Conservation (phyloP, 805 yeast species). For the Maudiozyma saulgeensis region DNA sequence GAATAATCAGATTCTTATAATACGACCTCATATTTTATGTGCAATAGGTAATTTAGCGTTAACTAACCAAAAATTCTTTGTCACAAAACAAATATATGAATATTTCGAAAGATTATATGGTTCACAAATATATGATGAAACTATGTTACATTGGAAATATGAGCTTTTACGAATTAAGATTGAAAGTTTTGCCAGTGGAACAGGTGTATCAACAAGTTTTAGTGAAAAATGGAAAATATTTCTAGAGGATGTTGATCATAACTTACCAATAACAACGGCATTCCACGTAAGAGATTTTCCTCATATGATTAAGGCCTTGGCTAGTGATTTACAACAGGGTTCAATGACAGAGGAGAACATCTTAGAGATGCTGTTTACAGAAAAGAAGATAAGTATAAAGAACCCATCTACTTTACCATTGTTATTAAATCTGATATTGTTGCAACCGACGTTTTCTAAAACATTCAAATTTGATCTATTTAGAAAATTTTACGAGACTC, state of each 20-base stretch:
- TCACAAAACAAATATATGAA: conserved; percentile 16
- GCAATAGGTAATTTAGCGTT: conserved; percentile 21
- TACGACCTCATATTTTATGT: conserved; percentile 18
- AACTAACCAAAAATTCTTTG: conserved; percentile 14
- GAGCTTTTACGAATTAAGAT: conserved; percentile 19
- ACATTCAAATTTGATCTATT: conserved; percentile 2
- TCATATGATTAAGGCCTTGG: conserved; percentile 12
- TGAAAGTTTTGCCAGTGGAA: conserved; percentile 24
- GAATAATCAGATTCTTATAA: conserved; percentile 10
- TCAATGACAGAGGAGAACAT: conserved; percentile 3
- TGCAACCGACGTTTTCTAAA: conserved; percentile 1
- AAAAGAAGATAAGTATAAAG: conserved; percentile 10
- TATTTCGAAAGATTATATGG: conserved; percentile 11
- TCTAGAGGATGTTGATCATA: conserved; percentile 22
- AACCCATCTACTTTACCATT: conserved; percentile 18
- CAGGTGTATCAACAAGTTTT: conserved; percentile 12
- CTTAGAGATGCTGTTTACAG: conserved; percentile 12
- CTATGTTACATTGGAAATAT: conserved; percentile 8
- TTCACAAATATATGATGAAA: conserved; percentile 6
- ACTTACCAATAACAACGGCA: conserved; percentile 4
- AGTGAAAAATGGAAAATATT: conserved; percentile 27
- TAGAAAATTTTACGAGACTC: background rate
- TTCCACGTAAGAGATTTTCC: conserved; percentile 23
- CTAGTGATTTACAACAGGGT: conserved; percentile 1
- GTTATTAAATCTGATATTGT: conserved; percentile 18